Evolutionary conservation across 2,329 filamentous ascomycete genomes (phyloP).

Genomic region (Aspergillus flavus): DNA sequence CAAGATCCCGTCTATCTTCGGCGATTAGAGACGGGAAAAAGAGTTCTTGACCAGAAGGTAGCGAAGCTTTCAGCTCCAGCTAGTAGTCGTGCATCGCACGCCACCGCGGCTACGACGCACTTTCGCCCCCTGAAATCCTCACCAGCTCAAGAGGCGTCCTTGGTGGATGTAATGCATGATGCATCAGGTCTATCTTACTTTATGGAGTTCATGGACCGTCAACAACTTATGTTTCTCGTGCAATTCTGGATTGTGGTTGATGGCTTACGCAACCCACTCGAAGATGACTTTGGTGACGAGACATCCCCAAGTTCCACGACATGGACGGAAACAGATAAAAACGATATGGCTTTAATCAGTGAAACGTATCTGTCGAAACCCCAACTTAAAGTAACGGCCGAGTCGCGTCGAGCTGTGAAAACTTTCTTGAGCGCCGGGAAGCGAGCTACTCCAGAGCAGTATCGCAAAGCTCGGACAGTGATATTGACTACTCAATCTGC

Average conservation of each 20-base stretch:
- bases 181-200: constrained; percentile 93
- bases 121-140: constrained; percentile 51
- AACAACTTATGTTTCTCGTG: constrained; percentile 81
- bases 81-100: constrained; percentile 40
- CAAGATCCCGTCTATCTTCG: constrained; percentile 86
- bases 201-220: constrained; percentile 99
- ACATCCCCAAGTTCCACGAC: constrained; percentile 63
- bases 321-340: constrained; percentile 82
- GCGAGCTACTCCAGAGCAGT: constrained; percentile 76
- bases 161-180: constrained; percentile 86
- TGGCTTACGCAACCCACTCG: constrained; percentile 89
- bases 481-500: constrained; percentile 81
- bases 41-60: constrained; percentile 86
- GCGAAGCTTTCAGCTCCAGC: constrained; percentile 74
- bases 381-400: constrained; percentile 75
- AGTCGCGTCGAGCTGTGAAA: constrained; percentile 69
- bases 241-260: constrained; percentile 99
- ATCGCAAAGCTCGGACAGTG: constrained; percentile 77
- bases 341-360: constrained; percentile 87
- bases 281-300: constrained; percentile 78
- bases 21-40: constrained; percentile 86
- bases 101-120: constrained; percentile 31
- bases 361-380: constrained; percentile 83
- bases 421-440: constrained; percentile 79
- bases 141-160: constrained; percentile 70